Base-by-base conservation (phyloP, 2,329 filamentous ascomycete species). In the Phyllosticta paracitricarpa region DNA sequence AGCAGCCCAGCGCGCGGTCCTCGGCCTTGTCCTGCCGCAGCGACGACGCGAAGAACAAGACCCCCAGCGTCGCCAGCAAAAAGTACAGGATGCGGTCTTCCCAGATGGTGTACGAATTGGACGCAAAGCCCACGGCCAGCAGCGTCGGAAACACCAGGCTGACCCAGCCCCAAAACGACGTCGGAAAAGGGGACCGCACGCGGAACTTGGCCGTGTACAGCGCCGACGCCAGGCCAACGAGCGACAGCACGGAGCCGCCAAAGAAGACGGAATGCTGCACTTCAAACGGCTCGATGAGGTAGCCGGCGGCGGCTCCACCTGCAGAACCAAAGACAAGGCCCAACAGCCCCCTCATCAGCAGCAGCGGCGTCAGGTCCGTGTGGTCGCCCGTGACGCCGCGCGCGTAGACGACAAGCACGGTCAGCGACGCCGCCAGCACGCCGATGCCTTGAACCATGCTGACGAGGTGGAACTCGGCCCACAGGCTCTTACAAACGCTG, bases 81-180 rank as follows among this genome's bases (percentile, higher is more conserved):
- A 96, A 96, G 2, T 96, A 80, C 4, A 96, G 81, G 61, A 97
- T 97, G 14, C 91, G 89, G 70, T 99, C 94, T 76, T 99, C 94
- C 92, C 94, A 99, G 66, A 99, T 96, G 0, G 93, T 97, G 75
- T 92, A 99, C 0, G 94, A 99, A 75, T 99, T 99, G 3, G 94
- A 94, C 0, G 93, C 93, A 72, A 97, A 99, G 7, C 94, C 93
- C 58, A 89, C 79, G n/a, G 91, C 95, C 70, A 96, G 90, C 64
- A 88, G 85, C n/a, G 91, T 73, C 0, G 91, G 91, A 66, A 96
- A 91, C 14, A 92, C 72, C 26, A 90, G 78, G 5, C 90, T 87
- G 63, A 96, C 78, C 86, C 89, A 93, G n/a, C 91, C 88, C 92
- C 93, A 99, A 59, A 92, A 77, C 0, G 84, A 88, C n/a, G 76